Base-by-base conservation (phyloP, 2,329 filamentous ascomycete genomes). In the Exophiala lecanii-corni region DNA sequence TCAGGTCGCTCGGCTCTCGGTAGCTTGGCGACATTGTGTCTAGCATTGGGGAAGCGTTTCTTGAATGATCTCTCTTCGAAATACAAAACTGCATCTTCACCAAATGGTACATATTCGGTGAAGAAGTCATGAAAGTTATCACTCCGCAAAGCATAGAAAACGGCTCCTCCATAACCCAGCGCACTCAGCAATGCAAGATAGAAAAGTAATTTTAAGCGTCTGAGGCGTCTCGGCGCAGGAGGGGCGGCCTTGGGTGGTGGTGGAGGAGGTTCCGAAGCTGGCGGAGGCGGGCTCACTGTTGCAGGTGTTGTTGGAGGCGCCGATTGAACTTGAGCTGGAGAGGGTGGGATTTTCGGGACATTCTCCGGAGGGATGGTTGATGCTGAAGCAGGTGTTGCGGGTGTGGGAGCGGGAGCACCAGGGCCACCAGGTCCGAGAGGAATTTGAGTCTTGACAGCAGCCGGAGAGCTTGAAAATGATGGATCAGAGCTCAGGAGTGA, bases 71-170 rank as follows among this genome's bases (percentile, higher is more conserved):
- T 79, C 70, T 98, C 92, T 68, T 98, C 92, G 39, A 98, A 82
- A 70, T 94, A 97, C 18, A 94, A 79, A 34, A 98, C 91, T 13
- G 85, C 85, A 62, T 95, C 87, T 69, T 98, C 92, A 59, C 89
- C 92, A 56, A 86, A 95, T 16, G 92, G 92, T 13, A 98, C 70
- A 65, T 91, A 98, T 69, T 96, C 89, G 58, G 89, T 97, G 70
- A 98, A 98, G 73, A 96, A 92, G 67, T 98, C 92, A 69, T 98
- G 91, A 77, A 97, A 98, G 69, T 88, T 95, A 73, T 98, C 92
- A 61, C 84, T 94, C 66, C 92, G 77, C 53, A 94, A 81, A 42
- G 92, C 91, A 67, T 94, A 92, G 74, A 86, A 95, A 42, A 96
- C 82, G 55, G 91, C 89, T 53, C 89, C 89, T 43, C 78, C 86